Conservation (phyloP, 1,284 basidiomycete species). For the Apiotrichum sp. region DNA sequence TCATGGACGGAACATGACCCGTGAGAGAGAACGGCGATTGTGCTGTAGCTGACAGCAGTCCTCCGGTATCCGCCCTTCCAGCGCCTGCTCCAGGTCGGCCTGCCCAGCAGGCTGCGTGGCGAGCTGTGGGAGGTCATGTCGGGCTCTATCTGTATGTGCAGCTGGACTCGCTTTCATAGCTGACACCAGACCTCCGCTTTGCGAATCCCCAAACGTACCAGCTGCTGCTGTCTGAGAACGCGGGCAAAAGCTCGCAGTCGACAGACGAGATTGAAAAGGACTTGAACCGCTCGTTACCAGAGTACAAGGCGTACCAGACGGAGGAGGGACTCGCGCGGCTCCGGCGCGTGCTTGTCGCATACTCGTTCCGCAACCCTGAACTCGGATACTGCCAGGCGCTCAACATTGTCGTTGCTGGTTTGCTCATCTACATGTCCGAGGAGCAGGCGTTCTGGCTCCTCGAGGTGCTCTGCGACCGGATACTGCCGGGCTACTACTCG, state of each 20-base stretch:
- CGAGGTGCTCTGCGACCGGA: conserved; percentile 87
- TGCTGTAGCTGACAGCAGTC: conserved; percentile 49
- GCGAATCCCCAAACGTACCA: conserved; percentile 79
- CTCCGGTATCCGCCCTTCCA: conserved; percentile 95
- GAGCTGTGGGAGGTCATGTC: conserved; percentile 98
- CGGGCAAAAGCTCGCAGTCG: conserved; percentile 73
- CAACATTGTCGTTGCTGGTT: conserved; percentile 64
- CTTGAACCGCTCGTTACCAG: conserved; percentile 85
- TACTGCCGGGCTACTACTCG: conserved; percentile 97
- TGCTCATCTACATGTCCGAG: conserved; percentile 87
- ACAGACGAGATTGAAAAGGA: conserved; percentile 99
- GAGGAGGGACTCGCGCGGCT: conserved; percentile 78
- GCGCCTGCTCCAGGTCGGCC: conserved; percentile 90
- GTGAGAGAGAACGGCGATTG: conserved; percentile 42
- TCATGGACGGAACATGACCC: conserved; percentile 46
- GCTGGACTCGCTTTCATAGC: conserved; percentile 8
- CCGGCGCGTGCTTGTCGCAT: conserved; percentile 87
- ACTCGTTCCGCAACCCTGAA: conserved; percentile 95
- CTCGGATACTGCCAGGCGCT: conserved; percentile 72
- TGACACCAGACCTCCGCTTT: conserved; percentile 62
- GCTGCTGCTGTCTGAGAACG: conserved; percentile 70
- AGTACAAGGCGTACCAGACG: conserved; percentile 88
- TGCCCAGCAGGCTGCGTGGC: conserved; percentile 89
- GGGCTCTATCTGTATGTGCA: conserved; percentile 64
- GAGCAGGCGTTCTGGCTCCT: conserved; percentile 98